Percentiles rank a stretch among this genome's conserved stretches.
Conservation (phyloP, 2,329 filamentous ascomycete genomes). For the Exophiala dermatitidis region DNA sequence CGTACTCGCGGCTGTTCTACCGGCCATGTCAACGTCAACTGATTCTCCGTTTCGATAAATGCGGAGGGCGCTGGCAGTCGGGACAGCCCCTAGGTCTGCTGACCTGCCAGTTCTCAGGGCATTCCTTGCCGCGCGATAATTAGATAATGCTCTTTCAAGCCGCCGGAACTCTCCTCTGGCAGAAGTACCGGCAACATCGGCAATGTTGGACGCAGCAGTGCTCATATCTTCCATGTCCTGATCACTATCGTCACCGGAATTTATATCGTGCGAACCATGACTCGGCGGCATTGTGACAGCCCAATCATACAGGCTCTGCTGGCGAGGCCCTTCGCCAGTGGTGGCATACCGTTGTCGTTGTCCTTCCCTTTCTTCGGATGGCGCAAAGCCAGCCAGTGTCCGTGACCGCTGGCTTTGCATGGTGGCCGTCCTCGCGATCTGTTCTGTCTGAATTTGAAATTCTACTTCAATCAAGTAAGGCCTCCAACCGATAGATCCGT, state of each 20-base stretch:
- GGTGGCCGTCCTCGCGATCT: not conserved
- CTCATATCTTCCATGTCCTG: constrained; percentile 13
- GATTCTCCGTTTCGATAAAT: constrained; percentile 17
- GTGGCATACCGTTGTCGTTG: constrained; percentile 5
- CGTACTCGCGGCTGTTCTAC: not conserved
- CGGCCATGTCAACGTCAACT: not conserved
- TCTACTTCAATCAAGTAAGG: constrained; percentile 5
- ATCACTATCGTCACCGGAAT: constrained; percentile 15
- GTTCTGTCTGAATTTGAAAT: constrained; percentile 1
- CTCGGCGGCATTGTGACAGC: not conserved
- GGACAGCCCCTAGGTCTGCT: constrained; percentile 15
- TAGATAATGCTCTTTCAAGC: constrained; percentile 17
- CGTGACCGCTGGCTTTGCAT: constrained; percentile 10
- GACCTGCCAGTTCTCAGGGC: constrained; percentile 7
- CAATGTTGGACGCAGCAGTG: constrained; percentile 2
- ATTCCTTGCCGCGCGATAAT: constrained; percentile 15
- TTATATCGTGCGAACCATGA: not conserved
- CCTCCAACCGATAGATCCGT: not conserved
- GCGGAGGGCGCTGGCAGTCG: constrained; percentile 17
- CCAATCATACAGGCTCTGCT: constrained; percentile 17
- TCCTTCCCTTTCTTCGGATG: not conserved
- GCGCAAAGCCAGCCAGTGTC: not conserved
- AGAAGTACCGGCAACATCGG: not conserved
- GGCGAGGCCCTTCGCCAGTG: not conserved
- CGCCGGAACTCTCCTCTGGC: constrained; percentile 10